Conservation (phyloP, 805 yeast species). For the Vanderwaltozyma tropicalis region DNA sequence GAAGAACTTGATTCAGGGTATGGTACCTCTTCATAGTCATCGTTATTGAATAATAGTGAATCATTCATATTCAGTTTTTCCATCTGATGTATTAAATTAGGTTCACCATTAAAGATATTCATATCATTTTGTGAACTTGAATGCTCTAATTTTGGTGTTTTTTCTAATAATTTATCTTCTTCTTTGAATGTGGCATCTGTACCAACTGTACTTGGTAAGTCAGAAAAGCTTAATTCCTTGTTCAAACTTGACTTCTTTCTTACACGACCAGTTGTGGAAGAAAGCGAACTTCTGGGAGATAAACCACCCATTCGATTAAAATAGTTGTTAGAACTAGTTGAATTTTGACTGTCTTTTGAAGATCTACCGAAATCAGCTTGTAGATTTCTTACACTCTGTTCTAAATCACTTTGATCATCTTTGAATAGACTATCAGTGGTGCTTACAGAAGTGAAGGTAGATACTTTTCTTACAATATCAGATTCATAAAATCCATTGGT, state of each 20-base stretch:
- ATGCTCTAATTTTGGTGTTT: too few species aligned
- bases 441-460: conserved; percentile 16
- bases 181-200: neutral
- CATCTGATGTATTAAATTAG: too few species aligned
- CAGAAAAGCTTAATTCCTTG: conserved; percentile 12
- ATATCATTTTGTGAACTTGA: too few species aligned
- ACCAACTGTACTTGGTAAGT: neutral
- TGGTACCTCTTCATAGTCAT: too few species aligned
- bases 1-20: conserved; percentile 5
- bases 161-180: too few species aligned
- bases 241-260: conserved; percentile 20
- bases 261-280: conserved; percentile 16
- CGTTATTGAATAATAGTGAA: too few species aligned
- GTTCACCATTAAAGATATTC: too few species aligned
- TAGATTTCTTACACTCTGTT: too few species aligned
- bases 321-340: conserved; percentile 15
- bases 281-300: conserved; percentile 4
- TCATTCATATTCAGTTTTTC: too few species aligned
- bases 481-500: conserved; percentile 59
- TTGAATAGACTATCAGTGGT: too few species aligned
- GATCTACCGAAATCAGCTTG: neutral
- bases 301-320: conserved; percentile 7
- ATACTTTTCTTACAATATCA: conserved; percentile 39
- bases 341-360: conserved; percentile 19
- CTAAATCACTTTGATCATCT: too few species aligned